Conservation (phyloP, 139 green algal species). For the Dunaliella primolecta region DNA sequence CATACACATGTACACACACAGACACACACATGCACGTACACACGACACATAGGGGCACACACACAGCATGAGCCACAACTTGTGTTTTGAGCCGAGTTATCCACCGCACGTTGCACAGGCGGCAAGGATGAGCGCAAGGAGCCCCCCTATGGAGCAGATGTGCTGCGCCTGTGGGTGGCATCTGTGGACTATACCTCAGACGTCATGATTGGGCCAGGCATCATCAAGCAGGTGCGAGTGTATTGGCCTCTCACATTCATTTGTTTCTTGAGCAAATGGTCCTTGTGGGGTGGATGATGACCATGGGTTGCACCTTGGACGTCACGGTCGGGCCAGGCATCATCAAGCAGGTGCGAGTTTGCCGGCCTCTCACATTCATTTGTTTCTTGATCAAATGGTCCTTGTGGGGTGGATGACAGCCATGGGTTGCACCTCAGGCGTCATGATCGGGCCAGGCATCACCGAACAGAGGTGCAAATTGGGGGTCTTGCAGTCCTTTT, state of each 20-base stretch:
- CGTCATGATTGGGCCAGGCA: slow-evolving; percentile 79
- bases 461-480: too few relatives aligned
- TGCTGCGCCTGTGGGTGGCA: slow-evolving; percentile 95
- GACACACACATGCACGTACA: too few relatives aligned
- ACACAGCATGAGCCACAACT: too few relatives aligned
- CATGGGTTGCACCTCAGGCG: slow-evolving; percentile 92
- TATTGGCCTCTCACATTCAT: too few relatives aligned
- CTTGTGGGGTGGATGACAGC: slow-evolving; percentile 93
- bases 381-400: too few relatives aligned
- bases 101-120: not conserved
- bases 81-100: too few relatives aligned
- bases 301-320: slow-evolving; percentile 91
- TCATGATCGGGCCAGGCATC: slow-evolving; percentile 82
- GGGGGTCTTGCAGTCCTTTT: too few relatives aligned
- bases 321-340: slow-evolving; percentile 83
- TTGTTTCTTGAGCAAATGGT: too few relatives aligned
- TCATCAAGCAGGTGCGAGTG: slow-evolving; percentile 72
- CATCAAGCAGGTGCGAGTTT: slow-evolving; percentile 67
- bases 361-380: too few relatives aligned
- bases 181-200: slow-evolving; percentile 92
- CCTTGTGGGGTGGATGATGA: slow-evolving; percentile 95
- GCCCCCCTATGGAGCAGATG: slow-evolving; percentile 88
- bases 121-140: slow-evolving; percentile 46
- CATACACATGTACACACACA: too few relatives aligned
- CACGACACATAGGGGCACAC: too few relatives aligned